Evolutionary conservation across 306 rosid species (phyloP).

Genomic region (Casuarina glauca): DNA sequence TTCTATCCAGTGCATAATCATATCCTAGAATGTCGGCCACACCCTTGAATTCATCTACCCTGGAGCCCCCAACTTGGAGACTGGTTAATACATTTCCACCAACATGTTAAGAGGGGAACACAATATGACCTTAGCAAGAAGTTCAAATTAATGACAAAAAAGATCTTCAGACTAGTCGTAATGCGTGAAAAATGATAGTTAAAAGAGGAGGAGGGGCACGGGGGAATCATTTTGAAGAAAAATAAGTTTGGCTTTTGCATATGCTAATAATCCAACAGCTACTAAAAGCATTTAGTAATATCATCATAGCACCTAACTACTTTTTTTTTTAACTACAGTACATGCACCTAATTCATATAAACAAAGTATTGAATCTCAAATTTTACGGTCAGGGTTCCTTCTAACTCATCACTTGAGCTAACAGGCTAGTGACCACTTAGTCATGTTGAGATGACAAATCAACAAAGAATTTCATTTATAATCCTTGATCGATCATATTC

Average conservation of each 20-base stretch:
- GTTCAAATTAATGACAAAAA: neutral
- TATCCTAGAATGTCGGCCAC: conserved; percentile 39
- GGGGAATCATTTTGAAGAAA: neutral
- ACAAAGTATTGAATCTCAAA: too few species aligned
- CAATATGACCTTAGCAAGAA: neutral
- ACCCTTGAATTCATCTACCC: conserved; percentile 36
- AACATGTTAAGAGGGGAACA: conserved; percentile 35
- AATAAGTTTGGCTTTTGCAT: neutral
- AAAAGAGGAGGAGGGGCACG: neutral
- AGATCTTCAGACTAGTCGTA: neutral
- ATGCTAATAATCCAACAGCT: conserved; percentile 55
- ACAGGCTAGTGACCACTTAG: too few species aligned
- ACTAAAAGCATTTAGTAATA: conserved; percentile 49
- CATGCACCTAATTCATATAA: too few species aligned
- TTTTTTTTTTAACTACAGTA: neutral
- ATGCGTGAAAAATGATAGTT: neutral
- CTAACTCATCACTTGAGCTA: too few species aligned
- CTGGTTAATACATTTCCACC: conserved; percentile 57
- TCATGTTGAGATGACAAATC: conserved; percentile 42
- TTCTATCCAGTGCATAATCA: conserved; percentile 39
- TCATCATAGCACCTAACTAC: conserved; percentile 53
- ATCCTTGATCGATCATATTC: conserved; percentile 38
- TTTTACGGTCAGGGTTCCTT: too few species aligned
- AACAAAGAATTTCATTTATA: conserved; percentile 47
- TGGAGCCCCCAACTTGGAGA: conserved; percentile 37